Percentiles rank a stretch among this genome's conserved stretches.
phyloP scores from a whole-genome alignment of 2,329 filamentous ascomycete genomes.

The Penicillium sp. region DNA sequence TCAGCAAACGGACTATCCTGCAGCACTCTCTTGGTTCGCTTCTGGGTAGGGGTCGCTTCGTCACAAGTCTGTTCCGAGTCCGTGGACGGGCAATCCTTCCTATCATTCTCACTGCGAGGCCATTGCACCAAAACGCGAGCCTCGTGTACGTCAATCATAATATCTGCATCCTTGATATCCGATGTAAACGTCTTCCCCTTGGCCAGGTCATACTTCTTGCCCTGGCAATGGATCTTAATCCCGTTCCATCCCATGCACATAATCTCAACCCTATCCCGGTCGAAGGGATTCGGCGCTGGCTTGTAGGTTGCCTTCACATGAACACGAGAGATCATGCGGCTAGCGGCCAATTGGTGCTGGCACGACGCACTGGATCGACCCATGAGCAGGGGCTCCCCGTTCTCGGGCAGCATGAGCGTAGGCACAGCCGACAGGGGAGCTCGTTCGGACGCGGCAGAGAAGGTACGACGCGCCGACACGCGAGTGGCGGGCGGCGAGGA shows the following conservation, averaged over 20 bases:
- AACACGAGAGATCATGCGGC: constrained; percentile 86
- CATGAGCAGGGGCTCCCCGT: constrained; percentile 78
- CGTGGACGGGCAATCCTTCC: constrained; percentile 50
- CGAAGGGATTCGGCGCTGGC: constrained; percentile 61
- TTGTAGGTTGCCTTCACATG: constrained; percentile 87
- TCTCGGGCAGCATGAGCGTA: constrained; percentile 72
- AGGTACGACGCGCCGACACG: constrained; percentile 57
- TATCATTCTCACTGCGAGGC: constrained; percentile 56
- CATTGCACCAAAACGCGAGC: constrained; percentile 84
- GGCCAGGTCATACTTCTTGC: constrained; percentile 74
- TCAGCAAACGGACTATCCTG: constrained; percentile 51
- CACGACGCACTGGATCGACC: constrained; percentile 92
- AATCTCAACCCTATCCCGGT: constrained; percentile 76
- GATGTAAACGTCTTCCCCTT: constrained; percentile 90
- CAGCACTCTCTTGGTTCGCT: constrained; percentile 25
- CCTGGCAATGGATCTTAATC: constrained; percentile 84
- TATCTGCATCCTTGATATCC: constrained; percentile 78
- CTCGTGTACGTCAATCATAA: constrained; percentile 94
- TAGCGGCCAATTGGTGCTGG: constrained; percentile 89
- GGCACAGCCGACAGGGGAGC: constrained; percentile 78
- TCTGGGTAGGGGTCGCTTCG: constrained; percentile 43
- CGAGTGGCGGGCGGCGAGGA: constrained; percentile 67
- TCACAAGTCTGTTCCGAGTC: constrained; percentile 70
- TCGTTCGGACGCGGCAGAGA: constrained; percentile 64
- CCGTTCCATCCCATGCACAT: constrained; percentile 96